Evolutionary conservation across 2,329 filamentous ascomycete genomes (phyloP), one percentile per base, ranked within the genome.

Genomic region (Pseudocercospora fuligena): DNA sequence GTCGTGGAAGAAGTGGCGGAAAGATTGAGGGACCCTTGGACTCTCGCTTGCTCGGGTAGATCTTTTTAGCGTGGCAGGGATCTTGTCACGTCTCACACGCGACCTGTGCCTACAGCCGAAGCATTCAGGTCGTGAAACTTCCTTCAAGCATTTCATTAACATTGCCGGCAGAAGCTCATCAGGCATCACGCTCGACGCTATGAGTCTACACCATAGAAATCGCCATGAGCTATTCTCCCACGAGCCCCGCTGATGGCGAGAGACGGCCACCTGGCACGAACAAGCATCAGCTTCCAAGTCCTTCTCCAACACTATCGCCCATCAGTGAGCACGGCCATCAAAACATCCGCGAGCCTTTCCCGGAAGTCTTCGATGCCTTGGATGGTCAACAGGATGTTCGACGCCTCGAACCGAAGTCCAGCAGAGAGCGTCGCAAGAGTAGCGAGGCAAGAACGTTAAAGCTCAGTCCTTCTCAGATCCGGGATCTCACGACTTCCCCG

Each of bases 401-500:
- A 59, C 31, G 33, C 40, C 56, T 36, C n/a, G 31, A 58, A 51
- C 5, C 49, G 23, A 47, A 29, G 31, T 21, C 31, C 31, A 40
- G 19, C 29, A 58, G 33, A 43, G 56, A 60, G 14, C 63, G 62
- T 23, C 62, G 70, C 12, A 59, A 63, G 11, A 69, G 68, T 29
- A 72, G 69, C 62, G 70, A 68, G 36, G 57, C 66, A 19, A 70
- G 60, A 40, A 31, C 67, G 3, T 56, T 71, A 36, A 71, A 71
- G 56, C 51, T 69, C 11, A 66, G 64, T 47, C 67, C 66, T 5
- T 51, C 54, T 19, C 66, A 70, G 33, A 62, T 72, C 9, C 66
- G 67, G 12, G 64, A 67, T 31, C 59, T 72, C 21, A 69, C 67
- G 12, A 66, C 67, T 23, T 72, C 70, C 5, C 69, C 67, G 5